Conservation (phyloP, 1,284 basidiomycete genomes). For the Agroathelia rolfsii region DNA sequence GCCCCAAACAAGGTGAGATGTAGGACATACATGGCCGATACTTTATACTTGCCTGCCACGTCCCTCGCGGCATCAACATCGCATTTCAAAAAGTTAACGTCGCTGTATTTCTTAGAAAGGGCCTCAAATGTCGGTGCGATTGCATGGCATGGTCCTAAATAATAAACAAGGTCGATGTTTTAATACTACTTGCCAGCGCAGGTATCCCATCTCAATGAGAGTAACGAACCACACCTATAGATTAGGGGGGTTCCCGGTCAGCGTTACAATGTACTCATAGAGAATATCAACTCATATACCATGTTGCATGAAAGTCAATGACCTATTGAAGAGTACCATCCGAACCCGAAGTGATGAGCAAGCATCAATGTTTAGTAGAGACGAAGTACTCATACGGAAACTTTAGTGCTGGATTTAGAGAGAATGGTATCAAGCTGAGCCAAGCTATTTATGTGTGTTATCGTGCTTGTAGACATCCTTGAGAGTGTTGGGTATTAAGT, state of each 20-base stretch:
- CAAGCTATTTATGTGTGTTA: slow-evolving; percentile 50
- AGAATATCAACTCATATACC: too few relatives aligned
- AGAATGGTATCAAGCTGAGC: slow-evolving; percentile 54
- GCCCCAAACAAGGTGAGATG: not conserved
- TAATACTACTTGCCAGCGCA: slow-evolving; percentile 33
- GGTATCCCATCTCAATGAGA: too few relatives aligned
- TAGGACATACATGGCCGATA: slow-evolving; percentile 54
- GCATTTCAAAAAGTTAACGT: slow-evolving; percentile 71
- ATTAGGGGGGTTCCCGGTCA: too few relatives aligned
- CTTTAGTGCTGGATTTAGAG: slow-evolving; percentile 48
- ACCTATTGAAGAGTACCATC: slow-evolving; percentile 33
- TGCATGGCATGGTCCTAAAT: slow-evolving; percentile 72
- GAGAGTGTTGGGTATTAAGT: too few relatives aligned
- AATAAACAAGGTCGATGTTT: too few relatives aligned
- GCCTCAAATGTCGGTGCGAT: slow-evolving; percentile 67
- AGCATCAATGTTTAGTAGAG: too few relatives aligned
- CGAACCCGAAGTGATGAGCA: not conserved
- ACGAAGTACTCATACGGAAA: slow-evolving; percentile 41
- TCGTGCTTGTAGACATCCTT: too few relatives aligned
- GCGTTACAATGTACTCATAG: not conserved
- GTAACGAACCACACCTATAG: slow-evolving; percentile 3
- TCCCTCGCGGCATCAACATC: slow-evolving; percentile 66
- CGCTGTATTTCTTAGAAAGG: slow-evolving; percentile 52
- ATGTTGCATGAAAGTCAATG: slow-evolving; percentile 76
- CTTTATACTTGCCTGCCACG: slow-evolving; percentile 47